phyloP scores from a whole-genome alignment of 2,329 filamentous ascomycete species.

The Talaromyces sp. region DNA sequence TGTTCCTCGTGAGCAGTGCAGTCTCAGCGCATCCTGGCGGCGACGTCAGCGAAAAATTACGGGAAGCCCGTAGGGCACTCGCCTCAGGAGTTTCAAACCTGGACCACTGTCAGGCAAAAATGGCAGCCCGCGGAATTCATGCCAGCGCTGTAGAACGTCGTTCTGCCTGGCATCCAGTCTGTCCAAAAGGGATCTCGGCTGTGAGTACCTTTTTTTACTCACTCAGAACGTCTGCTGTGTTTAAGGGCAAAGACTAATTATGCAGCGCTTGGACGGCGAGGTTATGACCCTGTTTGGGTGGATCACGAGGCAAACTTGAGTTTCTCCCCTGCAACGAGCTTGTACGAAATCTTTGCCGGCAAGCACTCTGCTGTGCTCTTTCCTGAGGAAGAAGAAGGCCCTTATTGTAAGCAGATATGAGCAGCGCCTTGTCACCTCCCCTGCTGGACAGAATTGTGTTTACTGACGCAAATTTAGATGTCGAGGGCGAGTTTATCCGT shows the following conservation, averaged over 20 bases:
- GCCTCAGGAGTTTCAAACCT: not conserved
- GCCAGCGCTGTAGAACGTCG: not conserved
- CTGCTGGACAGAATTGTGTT: not conserved
- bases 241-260: not conserved
- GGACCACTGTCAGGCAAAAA: not conserved
- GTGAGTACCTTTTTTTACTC: not conserved
- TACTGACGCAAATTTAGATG: not conserved
- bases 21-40: not conserved
- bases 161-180: not conserved
- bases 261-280: not conserved
- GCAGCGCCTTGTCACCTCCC: not conserved
- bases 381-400: not conserved
- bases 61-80: not conserved
- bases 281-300: not conserved
- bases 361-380: not conserved
- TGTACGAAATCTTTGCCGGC: not conserved
- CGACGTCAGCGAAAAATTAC: not conserved
- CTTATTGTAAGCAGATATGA: not conserved
- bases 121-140: not conserved
- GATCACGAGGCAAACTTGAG: not conserved
- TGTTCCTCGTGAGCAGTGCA: not conserved
- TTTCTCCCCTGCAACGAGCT: not conserved
- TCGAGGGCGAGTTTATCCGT: constrained; percentile 33
- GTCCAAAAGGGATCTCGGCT: not conserved
- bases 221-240: not conserved